phyloP scores from a whole-genome alignment of 768 basidiomycete genomes.

The Tricholoma hemisulphureum region DNA sequence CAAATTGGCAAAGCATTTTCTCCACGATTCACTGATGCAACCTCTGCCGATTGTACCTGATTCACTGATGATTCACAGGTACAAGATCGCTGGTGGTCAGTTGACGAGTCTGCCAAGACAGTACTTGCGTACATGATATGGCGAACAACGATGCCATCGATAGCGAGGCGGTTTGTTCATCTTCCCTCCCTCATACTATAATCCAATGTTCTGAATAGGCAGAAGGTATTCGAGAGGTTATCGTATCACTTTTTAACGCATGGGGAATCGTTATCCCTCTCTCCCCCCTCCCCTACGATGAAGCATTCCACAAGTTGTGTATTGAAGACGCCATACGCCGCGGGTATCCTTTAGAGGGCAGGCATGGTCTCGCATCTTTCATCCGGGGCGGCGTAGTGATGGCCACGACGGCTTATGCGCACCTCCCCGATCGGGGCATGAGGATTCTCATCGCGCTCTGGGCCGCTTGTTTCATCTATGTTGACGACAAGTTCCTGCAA shows the following conservation, averaged over 20 bases:
- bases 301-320: conserved; percentile 17
- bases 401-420: conserved; percentile 24
- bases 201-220: neutral
- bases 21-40: too few relatives aligned
- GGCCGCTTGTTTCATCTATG: conserved; percentile 35
- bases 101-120: too few relatives aligned
- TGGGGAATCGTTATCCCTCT: neutral
- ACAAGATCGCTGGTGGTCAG: too few relatives aligned
- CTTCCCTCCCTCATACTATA: neutral
- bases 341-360: conserved; percentile 26
- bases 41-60: too few relatives aligned
- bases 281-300: conserved; percentile 1
- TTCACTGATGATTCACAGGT: too few relatives aligned
- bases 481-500: conserved; percentile 34
- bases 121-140: too few relatives aligned
- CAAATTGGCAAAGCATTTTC: too few relatives aligned
- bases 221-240: neutral
- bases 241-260: neutral
- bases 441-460: conserved; percentile 38
- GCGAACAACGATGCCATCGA: too few relatives aligned
- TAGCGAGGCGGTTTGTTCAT: too few relatives aligned
- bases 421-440: conserved; percentile 27
- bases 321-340: conserved; percentile 17
- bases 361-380: conserved; percentile 24
- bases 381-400: conserved; percentile 32